Percentiles rank a stretch among this genome's conserved stretches.
These are phyloP conservation scores for Pichia sp. DNA, from an alignment of 1,139 yeast genomes.

Conservation along the genomic window DNA sequence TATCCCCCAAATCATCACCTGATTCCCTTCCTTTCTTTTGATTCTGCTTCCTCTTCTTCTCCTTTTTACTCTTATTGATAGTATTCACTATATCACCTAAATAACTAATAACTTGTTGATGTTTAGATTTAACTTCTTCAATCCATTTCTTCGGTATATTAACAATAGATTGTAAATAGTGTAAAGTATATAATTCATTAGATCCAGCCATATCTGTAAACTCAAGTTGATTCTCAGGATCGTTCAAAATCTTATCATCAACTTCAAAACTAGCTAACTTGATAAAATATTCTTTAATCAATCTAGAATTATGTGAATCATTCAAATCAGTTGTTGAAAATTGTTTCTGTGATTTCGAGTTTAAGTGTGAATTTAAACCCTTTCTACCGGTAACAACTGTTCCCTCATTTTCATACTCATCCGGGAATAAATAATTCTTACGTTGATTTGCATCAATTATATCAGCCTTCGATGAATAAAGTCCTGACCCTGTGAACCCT, in stretches of 20 bases:
- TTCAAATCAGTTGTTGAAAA: no score
- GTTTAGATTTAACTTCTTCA: slow-evolving; percentile 7
- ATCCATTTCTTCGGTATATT: slow-evolving; percentile 7
- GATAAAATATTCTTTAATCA: slow-evolving; percentile 3
- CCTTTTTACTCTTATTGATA: background rate
- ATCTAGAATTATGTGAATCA: slow-evolving; percentile 1
- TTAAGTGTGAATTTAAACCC: no score
- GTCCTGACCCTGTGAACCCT: no score
- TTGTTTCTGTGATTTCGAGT: no score
- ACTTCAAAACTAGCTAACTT: slow-evolving; percentile 1
- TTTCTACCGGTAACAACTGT: no score
- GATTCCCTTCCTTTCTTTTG: background rate
- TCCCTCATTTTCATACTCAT: background rate
- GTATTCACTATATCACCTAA: background rate
- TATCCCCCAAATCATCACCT: background rate
- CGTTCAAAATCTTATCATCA: slow-evolving; percentile 1
- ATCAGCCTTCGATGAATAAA: background rate
- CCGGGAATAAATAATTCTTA: background rate
- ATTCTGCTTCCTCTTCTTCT: background rate
- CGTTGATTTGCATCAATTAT: background rate
- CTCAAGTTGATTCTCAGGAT: slow-evolving; percentile 7
- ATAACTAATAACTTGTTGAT: background rate
- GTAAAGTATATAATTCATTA: background rate
- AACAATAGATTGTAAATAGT: slow-evolving; percentile 4
- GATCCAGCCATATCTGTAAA: slow-evolving; percentile 1